Conservation (phyloP, 2,329 filamentous ascomycete genomes). For the Epichloe festucae region DNA sequence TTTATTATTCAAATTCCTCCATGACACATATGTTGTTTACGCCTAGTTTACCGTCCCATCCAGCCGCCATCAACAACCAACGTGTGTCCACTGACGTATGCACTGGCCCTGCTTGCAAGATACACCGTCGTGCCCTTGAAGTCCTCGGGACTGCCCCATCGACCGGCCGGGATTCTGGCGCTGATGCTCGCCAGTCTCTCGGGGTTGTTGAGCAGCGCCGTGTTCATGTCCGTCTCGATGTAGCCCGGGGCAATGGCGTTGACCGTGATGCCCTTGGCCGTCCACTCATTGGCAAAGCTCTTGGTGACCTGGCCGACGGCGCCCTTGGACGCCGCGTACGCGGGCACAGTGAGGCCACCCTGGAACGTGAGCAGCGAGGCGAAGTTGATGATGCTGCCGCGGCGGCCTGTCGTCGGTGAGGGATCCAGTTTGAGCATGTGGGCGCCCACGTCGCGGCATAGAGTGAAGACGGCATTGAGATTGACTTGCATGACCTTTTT, state of each 20-base stretch:
- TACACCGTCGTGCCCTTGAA: constrained; percentile 76
- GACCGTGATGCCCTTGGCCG: constrained; percentile 62
- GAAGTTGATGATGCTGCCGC: constrained; percentile 72
- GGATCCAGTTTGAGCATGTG: constrained; percentile 56
- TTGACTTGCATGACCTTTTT: constrained; percentile 69
- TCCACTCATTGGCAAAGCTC: constrained; percentile 78
- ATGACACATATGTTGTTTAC: too few species aligned
- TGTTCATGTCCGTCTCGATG: constrained; percentile 91
- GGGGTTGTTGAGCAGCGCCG: constrained; percentile 61
- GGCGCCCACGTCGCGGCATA: constrained; percentile 64
- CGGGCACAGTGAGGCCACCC: constrained; percentile 77
- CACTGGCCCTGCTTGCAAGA: constrained; percentile 62
- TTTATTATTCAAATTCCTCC: neutral
- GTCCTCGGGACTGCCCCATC: constrained; percentile 76
- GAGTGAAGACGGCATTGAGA: constrained; percentile 65
- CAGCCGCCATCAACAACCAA: constrained; percentile 81
- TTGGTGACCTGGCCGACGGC: constrained; percentile 78
- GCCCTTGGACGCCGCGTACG: constrained; percentile 77
- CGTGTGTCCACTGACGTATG: constrained; percentile 71
- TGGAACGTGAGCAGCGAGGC: constrained; percentile 73
- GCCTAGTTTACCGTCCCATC: constrained; percentile 58
- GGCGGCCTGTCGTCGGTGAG: constrained; percentile 35
- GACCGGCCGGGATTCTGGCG: constrained; percentile 66
- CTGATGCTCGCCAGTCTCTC: constrained; percentile 61
- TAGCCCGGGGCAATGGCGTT: constrained; percentile 87